phyloP scores from a whole-genome alignment of 768 basidiomycete species.

The Daedaleopsis nitida region DNA sequence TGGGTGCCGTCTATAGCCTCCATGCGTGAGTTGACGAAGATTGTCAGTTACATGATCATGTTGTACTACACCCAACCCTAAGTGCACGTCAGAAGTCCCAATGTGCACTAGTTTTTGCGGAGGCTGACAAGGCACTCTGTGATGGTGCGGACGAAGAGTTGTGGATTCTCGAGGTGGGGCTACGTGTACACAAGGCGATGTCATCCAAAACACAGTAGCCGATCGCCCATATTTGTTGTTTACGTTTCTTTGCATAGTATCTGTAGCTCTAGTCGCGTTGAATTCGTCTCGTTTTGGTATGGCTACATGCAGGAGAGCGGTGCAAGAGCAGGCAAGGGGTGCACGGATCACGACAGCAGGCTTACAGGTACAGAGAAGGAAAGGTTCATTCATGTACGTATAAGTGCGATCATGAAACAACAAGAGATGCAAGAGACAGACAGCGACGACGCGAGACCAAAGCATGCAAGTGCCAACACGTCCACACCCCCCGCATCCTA shows the following conservation, averaged over 20 bases:
- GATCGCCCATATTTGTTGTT: background rate
- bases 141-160: conserved; percentile 98
- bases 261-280: background rate
- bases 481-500: conserved; percentile 10
- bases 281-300: background rate
- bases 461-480: conserved; percentile 7
- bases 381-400: conserved; percentile 17
- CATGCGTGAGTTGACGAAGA: conserved; percentile 18
- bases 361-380: conserved; percentile 17
- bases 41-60: conserved; percentile 82
- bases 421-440: conserved; percentile 17
- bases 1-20: conserved; percentile 35
- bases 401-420: conserved; percentile 17
- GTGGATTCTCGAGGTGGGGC: conserved; percentile 88
- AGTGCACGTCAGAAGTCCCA: conserved; percentile 77
- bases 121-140: conserved; percentile 93
- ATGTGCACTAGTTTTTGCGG: conserved; percentile 84
- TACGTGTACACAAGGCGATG: conserved; percentile 71
- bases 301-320: background rate
- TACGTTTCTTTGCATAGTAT: background rate
- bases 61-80: conserved; percentile 81
- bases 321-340: background rate
- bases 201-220: conserved; percentile 14
- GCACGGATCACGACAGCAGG: conserved; percentile 7
- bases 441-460: conserved; percentile 18